Evolutionary conservation across 2,329 filamentous ascomycete genomes (phyloP), one percentile per base, ranked within the genome.

Genomic region (Hypomyces perniciosus): DNA sequence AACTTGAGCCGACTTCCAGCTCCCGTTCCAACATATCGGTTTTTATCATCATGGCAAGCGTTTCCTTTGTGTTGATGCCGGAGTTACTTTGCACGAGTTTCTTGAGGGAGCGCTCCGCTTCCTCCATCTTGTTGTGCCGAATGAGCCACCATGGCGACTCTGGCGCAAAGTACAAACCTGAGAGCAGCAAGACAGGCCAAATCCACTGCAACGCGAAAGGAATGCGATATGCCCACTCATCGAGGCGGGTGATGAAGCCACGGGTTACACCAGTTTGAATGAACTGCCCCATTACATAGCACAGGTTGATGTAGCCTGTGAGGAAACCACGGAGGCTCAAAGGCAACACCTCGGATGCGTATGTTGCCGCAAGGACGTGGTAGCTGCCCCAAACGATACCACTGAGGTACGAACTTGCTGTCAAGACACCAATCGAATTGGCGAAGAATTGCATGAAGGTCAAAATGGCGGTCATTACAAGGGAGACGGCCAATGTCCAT

Each of bases 371-470:
- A 1, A 75, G 62, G 0, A 72, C 75, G 5, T 69, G 68, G 53
- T 77, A 72, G 5, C 70, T 63, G 8, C 70, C 70, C 67, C 72
- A 76, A 0, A 74, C 71, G 6, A 78, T 59, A 28, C 75, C 75
- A 43, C 68, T 72, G 6, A 77, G 66, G 8, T 76, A 56, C 54
- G 77, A 67, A 1, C 72, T 73, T 0, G 68, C 61, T 4, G 75
- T 59, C 2, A 76, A 65, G 1, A 72, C 61, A 3, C 54, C 53
- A 0, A 70, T 59, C 31, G 63, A 67, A 3, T 65, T 60, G 0
- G 72, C 69, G 42, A 77, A 77, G 58, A 78, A 76, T 20, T 68
- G 62, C n/a, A 77, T 61, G 48, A 73, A 75, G 30, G 80, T 72
- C 52, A 74, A 73, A 13, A 59, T 60, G 8, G 66, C 61, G 62